Evolutionary conservation across 2,329 filamentous ascomycete genomes (phyloP).

Genomic region (Colletotrichum sp.): DNA sequence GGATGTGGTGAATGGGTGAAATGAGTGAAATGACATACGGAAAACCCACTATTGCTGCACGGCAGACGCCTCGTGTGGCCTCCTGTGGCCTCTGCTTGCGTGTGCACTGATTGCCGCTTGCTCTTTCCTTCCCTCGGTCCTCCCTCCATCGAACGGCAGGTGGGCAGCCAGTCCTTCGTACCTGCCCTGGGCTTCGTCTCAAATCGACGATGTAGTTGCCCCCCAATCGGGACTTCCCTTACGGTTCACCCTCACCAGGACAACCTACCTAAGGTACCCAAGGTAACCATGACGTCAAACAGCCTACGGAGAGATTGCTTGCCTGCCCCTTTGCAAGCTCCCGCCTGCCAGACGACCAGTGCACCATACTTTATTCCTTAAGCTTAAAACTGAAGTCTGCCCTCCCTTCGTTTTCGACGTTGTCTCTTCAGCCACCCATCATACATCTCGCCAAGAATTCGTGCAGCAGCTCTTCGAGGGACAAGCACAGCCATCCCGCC

Average conservation of each 20-base stretch:
- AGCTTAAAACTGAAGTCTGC: slow-evolving; percentile 4
- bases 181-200: not conserved
- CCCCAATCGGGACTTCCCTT: not conserved
- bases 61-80: not conserved
- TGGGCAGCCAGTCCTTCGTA: not conserved
- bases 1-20: not conserved
- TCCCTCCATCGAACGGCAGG: not conserved
- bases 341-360: not conserved
- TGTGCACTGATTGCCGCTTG: not conserved
- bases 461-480: slow-evolving; percentile 6
- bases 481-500: slow-evolving; percentile 18
- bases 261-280: not conserved
- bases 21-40: not conserved
- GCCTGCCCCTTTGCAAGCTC: not conserved
- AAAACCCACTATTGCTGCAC: not conserved
- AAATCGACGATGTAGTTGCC: not conserved
- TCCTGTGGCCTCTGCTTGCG: not conserved
- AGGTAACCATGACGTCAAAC: slow-evolving; percentile 16
- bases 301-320: not conserved
- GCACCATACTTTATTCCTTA: not conserved
- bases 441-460: slow-evolving; percentile 9
- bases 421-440: slow-evolving; percentile 3
- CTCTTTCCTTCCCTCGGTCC: not conserved
- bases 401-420: not conserved
- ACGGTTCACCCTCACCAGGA: not conserved